Conservation (phyloP, 768 basidiomycete species). For the Leccinum fibrillosum region DNA sequence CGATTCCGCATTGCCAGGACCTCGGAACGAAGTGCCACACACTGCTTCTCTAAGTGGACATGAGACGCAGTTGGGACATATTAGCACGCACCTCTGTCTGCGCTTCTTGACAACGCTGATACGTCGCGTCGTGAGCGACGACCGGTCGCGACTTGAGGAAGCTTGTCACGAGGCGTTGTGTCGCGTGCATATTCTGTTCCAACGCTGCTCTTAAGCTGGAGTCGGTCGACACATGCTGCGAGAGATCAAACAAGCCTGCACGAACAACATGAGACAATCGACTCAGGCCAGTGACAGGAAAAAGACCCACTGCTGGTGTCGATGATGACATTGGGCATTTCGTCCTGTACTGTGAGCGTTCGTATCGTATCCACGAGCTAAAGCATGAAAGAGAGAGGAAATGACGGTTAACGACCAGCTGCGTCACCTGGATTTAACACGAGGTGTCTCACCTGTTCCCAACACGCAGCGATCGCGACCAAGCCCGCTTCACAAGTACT, state of each 20-base stretch:
- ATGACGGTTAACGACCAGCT: background rate
- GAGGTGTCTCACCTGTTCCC: conserved; percentile 61
- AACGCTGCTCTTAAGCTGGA: conserved; percentile 40
- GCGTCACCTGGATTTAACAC: no score
- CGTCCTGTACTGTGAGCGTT: conserved; percentile 51
- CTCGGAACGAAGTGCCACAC: conserved; percentile 56
- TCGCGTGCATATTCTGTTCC: conserved; percentile 53
- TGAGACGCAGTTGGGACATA: background rate
- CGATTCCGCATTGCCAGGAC: conserved; percentile 46
- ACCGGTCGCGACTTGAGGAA: conserved; percentile 42
- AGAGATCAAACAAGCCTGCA: conserved; percentile 31
- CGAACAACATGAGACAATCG: background rate
- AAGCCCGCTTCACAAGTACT: conserved; percentile 66
- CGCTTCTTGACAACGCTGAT: conserved; percentile 47
- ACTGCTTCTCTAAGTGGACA: conserved; percentile 37
- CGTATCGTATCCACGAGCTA: conserved; percentile 70
- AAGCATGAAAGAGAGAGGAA: conserved; percentile 1
- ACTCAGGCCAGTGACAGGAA: background rate
- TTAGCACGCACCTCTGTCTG: conserved; percentile 55
- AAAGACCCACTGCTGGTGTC: conserved; percentile 38
- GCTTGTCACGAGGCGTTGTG: conserved; percentile 54
- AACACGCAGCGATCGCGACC: conserved; percentile 73
- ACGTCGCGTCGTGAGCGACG: conserved; percentile 37
- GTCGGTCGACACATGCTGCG: conserved; percentile 31
- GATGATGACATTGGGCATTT: conserved; percentile 41